Conservation (phyloP, 2,329 filamentous ascomycete genomes). For the Sporothrix euskadiensis region DNA sequence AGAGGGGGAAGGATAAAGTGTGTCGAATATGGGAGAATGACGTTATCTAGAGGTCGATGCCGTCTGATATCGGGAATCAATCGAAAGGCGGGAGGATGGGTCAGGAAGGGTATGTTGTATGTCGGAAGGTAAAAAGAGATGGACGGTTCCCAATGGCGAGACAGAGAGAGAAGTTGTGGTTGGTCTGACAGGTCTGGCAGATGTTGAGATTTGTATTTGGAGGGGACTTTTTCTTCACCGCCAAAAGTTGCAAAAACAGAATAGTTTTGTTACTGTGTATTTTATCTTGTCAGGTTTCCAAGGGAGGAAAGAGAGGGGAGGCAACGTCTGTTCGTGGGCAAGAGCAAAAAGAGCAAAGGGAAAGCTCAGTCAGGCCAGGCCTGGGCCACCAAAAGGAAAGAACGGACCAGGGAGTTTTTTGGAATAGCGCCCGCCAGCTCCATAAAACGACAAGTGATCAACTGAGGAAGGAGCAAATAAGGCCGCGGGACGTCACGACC, state of each 20-base stretch:
- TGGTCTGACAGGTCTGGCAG: background rate
- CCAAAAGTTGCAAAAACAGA: conserved; percentile 16
- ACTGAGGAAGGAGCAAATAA: conserved; percentile 19
- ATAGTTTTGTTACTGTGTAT: background rate
- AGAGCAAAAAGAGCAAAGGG: background rate
- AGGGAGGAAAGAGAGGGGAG: background rate
- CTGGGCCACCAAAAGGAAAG: conserved; percentile 1
- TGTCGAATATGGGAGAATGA: background rate
- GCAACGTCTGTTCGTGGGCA: background rate
- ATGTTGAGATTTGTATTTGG: background rate
- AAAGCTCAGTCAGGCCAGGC: conserved; percentile 10
- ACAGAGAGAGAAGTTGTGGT: background rate
- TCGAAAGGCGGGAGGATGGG: background rate
- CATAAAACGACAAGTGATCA: background rate
- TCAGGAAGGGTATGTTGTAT: background rate
- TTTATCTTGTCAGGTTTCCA: background rate
- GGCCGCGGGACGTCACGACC: conserved; percentile 19
- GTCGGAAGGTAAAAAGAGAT: background rate
- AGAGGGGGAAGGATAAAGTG: background rate
- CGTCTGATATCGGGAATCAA: background rate
- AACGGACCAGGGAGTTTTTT: conserved; percentile 2
- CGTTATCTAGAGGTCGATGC: background rate
- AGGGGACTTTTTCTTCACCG: conserved; percentile 18
- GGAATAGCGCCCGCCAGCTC: conserved; percentile 15
- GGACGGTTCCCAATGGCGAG: background rate